phyloP scores from a whole-genome alignment of 768 basidiomycete species.

The Tulasnella sp. region DNA sequence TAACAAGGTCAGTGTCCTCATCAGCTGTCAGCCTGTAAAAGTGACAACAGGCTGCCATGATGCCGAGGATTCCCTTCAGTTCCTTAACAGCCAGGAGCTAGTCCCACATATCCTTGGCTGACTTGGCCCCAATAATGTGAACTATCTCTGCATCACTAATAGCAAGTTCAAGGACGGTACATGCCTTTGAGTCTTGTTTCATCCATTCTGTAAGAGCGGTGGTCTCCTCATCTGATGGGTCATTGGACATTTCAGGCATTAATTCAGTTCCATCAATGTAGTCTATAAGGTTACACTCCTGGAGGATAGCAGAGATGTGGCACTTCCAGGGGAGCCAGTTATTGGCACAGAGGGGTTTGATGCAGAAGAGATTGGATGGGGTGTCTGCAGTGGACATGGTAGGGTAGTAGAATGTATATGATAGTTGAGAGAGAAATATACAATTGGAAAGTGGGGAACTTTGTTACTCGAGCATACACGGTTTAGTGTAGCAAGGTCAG shows the following conservation, averaged over 20 bases:
- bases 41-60: constrained; percentile 23
- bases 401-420: background rate
- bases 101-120: constrained; percentile 25
- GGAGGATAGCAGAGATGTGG: constrained; percentile 13
- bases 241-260: background rate
- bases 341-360: constrained; percentile 9
- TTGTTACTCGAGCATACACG: background rate
- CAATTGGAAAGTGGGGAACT: background rate
- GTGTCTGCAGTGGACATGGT: background rate
- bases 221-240: background rate
- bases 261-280: background rate
- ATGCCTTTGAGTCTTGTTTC: constrained; percentile 25
- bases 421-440: background rate
- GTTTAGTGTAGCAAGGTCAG: background rate
- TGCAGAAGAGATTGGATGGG: background rate
- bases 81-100: constrained; percentile 26
- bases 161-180: constrained; percentile 25
- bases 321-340: constrained; percentile 19
- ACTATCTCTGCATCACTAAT: constrained; percentile 25
- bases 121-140: constrained; percentile 23
- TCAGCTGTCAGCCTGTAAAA: constrained; percentile 24
- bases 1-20: constrained; percentile 27
- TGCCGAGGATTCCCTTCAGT: constrained; percentile 24
- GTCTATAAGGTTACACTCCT: background rate
- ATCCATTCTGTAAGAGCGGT: constrained; percentile 21